Percentiles rank a stretch among this genome's conserved stretches.
phyloP scores from a whole-genome alignment of 148 eudicot species.

The Chenopodium berlandieri region DNA sequence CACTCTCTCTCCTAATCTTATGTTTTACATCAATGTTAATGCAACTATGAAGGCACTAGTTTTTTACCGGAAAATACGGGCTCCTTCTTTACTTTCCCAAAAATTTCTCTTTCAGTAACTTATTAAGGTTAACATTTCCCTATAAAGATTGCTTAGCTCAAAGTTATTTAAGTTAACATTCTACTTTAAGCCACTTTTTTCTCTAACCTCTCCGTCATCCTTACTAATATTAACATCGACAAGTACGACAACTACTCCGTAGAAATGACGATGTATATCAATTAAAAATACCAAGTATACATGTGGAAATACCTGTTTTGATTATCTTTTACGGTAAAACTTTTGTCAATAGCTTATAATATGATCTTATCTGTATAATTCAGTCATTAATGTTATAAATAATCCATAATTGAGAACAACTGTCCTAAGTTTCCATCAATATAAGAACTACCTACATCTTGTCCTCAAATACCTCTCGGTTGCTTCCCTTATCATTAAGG shows the following conservation, averaged over 20 bases:
- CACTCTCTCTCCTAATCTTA: neutral
- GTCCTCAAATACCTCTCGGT: neutral
- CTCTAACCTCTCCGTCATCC: neutral
- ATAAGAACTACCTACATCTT: neutral
- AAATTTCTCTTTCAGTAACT: neutral
- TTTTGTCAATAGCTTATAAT: too few species aligned
- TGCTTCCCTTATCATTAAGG: slow-evolving; percentile 3
- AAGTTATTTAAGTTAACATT: neutral
- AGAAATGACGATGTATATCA: too few species aligned
- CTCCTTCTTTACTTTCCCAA: neutral
- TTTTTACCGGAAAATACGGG: slow-evolving; percentile 10
- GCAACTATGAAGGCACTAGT: too few species aligned
- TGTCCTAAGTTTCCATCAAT: neutral
- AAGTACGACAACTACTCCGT: neutral
- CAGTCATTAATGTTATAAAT: neutral
- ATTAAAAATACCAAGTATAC: neutral
- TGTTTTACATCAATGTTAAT: neutral
- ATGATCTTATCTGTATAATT: neutral
- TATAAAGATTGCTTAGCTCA: neutral
- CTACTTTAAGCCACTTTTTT: neutral
- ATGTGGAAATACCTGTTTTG: neutral
- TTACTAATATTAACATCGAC: neutral
- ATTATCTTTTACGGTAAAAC: neutral
- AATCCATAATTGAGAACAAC: neutral
- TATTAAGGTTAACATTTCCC: neutral